Conservation (phyloP, 768 basidiomycete genomes). For the Phallus indusiatus region DNA sequence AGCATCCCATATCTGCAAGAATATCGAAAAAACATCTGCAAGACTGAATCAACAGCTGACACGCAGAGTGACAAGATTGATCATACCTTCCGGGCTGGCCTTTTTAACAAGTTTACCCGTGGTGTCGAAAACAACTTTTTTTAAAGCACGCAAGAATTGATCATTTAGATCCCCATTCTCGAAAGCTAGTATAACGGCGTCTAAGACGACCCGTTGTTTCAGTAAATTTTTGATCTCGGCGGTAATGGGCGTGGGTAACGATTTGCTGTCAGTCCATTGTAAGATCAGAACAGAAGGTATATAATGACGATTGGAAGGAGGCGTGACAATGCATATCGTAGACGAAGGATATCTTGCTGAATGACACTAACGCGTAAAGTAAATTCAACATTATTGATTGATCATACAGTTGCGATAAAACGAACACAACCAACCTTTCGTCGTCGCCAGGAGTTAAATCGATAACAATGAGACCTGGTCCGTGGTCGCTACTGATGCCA, state of each 20-base stretch:
- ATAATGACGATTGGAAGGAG: constrained; percentile 46
- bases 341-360: constrained; percentile 61
- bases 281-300: constrained; percentile 53
- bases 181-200: constrained; percentile 38
- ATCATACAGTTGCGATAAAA: background rate
- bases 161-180: constrained; percentile 45
- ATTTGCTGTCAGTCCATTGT: constrained; percentile 46
- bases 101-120: constrained; percentile 46
- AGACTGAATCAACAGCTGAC: too few relatives aligned
- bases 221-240: constrained; percentile 44
- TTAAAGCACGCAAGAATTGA: constrained; percentile 38
- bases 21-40: constrained; percentile 28
- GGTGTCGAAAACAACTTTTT: constrained; percentile 39
- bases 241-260: constrained; percentile 37
- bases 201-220: constrained; percentile 30
- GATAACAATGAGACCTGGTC: constrained; percentile 65
- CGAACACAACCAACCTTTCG: constrained; percentile 42
- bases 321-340: constrained; percentile 51
- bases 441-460: constrained; percentile 61
- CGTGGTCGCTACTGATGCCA: constrained; percentile 23
- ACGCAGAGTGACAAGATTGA: background rate
- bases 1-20: constrained; percentile 17
- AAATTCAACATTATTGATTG: constrained; percentile 8
- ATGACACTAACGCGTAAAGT: constrained; percentile 54
- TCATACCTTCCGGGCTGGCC: constrained; percentile 36